phyloP scores from a whole-genome alignment of 441 rosid genomes.

The Biscutella auriculata region DNA sequence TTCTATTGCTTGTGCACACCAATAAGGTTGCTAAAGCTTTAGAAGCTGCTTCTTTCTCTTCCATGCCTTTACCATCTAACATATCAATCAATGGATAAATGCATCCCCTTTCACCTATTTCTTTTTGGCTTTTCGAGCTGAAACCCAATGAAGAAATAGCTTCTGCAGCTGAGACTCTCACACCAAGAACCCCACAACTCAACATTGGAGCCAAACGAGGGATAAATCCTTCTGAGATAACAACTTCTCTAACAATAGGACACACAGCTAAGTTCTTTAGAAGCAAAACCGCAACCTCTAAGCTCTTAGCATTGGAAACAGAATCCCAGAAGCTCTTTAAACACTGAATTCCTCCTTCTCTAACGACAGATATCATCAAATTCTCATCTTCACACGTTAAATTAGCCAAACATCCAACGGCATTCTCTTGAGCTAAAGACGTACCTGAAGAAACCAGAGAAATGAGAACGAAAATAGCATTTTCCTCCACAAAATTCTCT shows the following conservation, averaged over 20 bases:
- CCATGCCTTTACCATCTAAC: constrained; percentile 76
- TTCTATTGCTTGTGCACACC: constrained; percentile 37
- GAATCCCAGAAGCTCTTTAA: constrained; percentile 77
- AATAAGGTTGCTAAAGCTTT: constrained; percentile 49
- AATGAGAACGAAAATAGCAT: constrained; percentile 44
- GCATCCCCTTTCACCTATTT: constrained; percentile 56
- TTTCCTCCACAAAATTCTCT: constrained; percentile 68
- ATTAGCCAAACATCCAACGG: constrained; percentile 66
- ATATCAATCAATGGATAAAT: constrained; percentile 45
- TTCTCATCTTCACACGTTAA: constrained; percentile 42
- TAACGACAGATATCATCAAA: constrained; percentile 46
- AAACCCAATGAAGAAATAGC: constrained; percentile 46
- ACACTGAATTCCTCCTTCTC: constrained; percentile 60
- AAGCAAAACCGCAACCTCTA: constrained; percentile 62
- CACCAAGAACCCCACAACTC: constrained; percentile 52
- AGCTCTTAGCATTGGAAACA: constrained; percentile 31
- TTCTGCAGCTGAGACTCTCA: constrained; percentile 60
- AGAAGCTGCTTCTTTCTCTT: constrained; percentile 82
- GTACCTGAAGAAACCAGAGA: constrained; percentile 60
- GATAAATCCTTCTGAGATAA: constrained; percentile 48
- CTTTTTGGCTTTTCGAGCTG: constrained; percentile 47
- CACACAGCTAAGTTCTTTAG: constrained; percentile 34
- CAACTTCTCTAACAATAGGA: constrained; percentile 37
- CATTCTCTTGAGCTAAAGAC: constrained; percentile 58
- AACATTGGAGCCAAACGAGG: constrained; percentile 29